Percentiles rank a stretch among this genome's conserved stretches.
phyloP scores from a whole-genome alignment of 148 eudicot species.

The Pouteria glomerata region DNA sequence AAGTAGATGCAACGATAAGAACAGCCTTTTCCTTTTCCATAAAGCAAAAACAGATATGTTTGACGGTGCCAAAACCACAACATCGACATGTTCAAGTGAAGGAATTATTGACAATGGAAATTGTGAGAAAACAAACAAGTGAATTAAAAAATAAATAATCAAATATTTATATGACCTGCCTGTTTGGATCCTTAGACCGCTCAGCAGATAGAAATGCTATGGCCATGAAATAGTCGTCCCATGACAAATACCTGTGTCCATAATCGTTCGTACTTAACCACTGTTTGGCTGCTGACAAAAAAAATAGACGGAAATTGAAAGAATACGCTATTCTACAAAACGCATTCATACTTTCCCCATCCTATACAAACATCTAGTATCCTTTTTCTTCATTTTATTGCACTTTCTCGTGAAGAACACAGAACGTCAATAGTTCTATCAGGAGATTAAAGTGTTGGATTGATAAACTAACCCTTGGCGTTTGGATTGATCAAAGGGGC shows the following conservation, averaged over 20 bases:
- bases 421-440: background rate
- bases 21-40: background rate
- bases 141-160: background rate
- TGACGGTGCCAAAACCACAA: background rate
- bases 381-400: too few relatives aligned
- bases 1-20: background rate
- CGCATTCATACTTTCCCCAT: background rate
- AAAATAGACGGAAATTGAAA: background rate
- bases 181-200: slow-evolving; percentile 91
- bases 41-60: too few relatives aligned
- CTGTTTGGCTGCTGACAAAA: background rate
- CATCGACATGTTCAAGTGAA: background rate
- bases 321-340: too few relatives aligned
- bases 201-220: slow-evolving; percentile 91
- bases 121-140: background rate
- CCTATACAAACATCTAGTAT: background rate
- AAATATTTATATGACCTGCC: slow-evolving; percentile 53
- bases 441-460: too few relatives aligned
- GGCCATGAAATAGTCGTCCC: slow-evolving; percentile 98
- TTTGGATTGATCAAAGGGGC: slow-evolving; percentile 69
- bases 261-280: background rate
- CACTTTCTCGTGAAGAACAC: background rate
- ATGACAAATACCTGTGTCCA: slow-evolving; percentile 63
- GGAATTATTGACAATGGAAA: background rate
- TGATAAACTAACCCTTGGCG: slow-evolving; percentile 58